phyloP scores from a whole-genome alignment of 2,329 filamentous ascomycete genomes.

The Sordariomycetes sp. region DNA sequence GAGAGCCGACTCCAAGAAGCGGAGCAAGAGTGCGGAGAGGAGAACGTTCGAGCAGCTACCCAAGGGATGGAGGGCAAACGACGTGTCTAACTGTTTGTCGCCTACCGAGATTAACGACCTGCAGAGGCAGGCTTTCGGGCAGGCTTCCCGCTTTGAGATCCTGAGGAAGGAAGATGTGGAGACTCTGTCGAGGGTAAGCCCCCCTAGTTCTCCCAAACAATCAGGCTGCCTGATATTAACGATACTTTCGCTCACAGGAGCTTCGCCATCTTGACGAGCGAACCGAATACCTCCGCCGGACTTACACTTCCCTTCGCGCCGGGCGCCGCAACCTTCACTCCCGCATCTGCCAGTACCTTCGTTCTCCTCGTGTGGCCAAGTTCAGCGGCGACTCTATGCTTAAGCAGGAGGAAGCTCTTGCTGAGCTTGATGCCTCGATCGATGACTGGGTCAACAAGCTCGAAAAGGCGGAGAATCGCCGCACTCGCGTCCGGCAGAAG shows the following conservation, averaged over 20 bases:
- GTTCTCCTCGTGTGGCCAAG: conserved; percentile 57
- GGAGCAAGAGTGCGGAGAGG: conserved; percentile 39
- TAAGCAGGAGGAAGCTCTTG: conserved; percentile 69
- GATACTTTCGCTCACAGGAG: conserved; percentile 35
- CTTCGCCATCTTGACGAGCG: conserved; percentile 67
- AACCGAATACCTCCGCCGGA: conserved; percentile 67
- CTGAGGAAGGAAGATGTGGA: conserved; percentile 52
- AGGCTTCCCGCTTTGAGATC: conserved; percentile 55
- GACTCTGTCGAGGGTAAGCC: conserved; percentile 46
- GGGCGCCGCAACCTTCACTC: conserved; percentile 67
- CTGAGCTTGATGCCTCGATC: conserved; percentile 66
- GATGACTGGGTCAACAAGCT: conserved; percentile 74
- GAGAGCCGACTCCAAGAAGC: conserved; percentile 26
- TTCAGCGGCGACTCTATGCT: conserved; percentile 67
- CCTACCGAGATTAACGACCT: conserved; percentile 37
- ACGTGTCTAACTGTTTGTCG: conserved; percentile 38
- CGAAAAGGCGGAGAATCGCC: conserved; percentile 70
- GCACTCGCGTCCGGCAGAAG: conserved; percentile 66
- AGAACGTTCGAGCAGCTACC: conserved; percentile 52
- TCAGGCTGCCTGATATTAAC: conserved; percentile 2
- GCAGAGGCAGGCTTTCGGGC: conserved; percentile 49
- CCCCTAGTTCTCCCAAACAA: neutral
- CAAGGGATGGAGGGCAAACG: conserved; percentile 40
- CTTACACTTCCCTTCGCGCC: conserved; percentile 63
- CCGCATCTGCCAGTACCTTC: conserved; percentile 67